Base-by-base conservation (phyloP, 2,329 filamentous ascomycete genomes). In the Penicillium sp. region DNA sequence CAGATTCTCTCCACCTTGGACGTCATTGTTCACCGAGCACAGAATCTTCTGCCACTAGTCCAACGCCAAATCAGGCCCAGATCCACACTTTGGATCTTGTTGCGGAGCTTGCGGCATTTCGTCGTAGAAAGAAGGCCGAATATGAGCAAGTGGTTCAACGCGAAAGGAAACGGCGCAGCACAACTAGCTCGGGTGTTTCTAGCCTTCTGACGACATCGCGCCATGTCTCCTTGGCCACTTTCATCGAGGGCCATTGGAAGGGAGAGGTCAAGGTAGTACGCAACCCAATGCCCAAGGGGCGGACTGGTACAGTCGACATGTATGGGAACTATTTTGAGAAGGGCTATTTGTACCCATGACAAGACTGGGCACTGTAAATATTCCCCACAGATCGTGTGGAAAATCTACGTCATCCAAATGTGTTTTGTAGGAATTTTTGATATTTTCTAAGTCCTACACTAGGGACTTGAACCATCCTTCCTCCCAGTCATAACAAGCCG, bases 251-350 rank as follows among this genome's bases (percentile, higher is more conserved):
- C 0, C 77, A 83, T 58, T 87, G 84, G 84, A 77, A 80, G 29
- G 84, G 84, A 5, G 75, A 83, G 32, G 77, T 87, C 22, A 81
- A 81, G 49, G 76, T 86, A 29, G 72, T 86, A n/a, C 72, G 82
- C 34, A 76, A 77, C 58, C 61, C 73, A 14, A 66, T 68, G 11
- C 68, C 68, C 0, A 70, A 74, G 49, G 63, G 67, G 10, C 70
- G 76, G 48, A 76, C 66, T 45, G 77, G 77, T 10, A 71, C 74
- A 29, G 78, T 82, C 38, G 77, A 79, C 63, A 79, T 78, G 61
- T 82, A 80, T 67, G 80, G 80, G 3, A 82, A 82, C 65, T 75
- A 77, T 52, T 82, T 79, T 57, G 77, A 81, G 61, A 77, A 76
- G 53, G 79, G 78, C 3, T 81, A 80, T 64, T 62, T 80, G 22